Evolutionary conservation across 2,329 filamentous ascomycete species (phyloP).

Genomic region (Cladosporium colombiae): DNA sequence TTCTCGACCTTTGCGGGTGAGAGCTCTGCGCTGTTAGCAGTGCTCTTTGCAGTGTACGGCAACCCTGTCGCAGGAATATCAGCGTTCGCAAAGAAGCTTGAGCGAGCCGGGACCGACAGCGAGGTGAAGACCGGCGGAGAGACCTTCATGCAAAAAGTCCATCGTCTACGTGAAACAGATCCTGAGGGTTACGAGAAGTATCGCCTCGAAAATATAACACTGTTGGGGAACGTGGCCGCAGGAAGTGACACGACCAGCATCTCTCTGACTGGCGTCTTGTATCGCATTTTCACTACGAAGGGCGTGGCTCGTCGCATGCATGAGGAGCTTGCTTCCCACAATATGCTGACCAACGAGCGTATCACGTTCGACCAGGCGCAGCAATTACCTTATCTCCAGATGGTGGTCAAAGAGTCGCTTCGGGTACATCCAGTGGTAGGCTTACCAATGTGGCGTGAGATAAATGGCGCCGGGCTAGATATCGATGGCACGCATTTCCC

Average conservation of each 20-base stretch:
- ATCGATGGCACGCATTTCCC: not conserved
- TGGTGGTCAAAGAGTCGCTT: not conserved
- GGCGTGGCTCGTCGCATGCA: not conserved
- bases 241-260: not conserved
- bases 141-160: not conserved
- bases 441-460: not conserved
- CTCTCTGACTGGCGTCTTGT: not conserved
- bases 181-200: not conserved
- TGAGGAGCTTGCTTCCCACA: constrained; percentile 19
- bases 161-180: not conserved
- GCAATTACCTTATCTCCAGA: constrained; percentile 14
- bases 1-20: not conserved
- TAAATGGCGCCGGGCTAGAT: not conserved
- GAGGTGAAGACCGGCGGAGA: not conserved
- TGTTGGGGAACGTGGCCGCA: not conserved
- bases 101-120: not conserved
- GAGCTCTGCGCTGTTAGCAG: not conserved
- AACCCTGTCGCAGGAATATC: not conserved
- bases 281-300: not conserved
- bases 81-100: not conserved
- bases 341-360: constrained; percentile 22
- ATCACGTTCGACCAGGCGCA: constrained; percentile 15
- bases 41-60: not conserved
- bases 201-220: not conserved
- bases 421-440: not conserved